Conservation (phyloP, 805 yeast species). For the Metschnikowia colocasiae region DNA sequence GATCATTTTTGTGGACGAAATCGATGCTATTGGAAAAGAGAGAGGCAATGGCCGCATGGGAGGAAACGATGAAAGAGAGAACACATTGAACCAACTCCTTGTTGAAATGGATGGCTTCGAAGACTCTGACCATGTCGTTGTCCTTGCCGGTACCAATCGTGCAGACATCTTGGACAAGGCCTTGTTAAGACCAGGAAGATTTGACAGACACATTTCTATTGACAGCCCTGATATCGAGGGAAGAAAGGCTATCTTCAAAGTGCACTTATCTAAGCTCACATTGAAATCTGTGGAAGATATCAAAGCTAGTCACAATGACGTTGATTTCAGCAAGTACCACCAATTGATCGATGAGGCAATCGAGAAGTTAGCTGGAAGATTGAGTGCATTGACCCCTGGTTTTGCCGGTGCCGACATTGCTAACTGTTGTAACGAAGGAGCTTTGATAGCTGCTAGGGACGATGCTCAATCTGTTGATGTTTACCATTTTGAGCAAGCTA, state of each 20-base stretch:
- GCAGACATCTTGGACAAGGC: conserved; percentile 93
- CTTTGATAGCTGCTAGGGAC: conserved; percentile 89
- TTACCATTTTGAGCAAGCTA: conserved; percentile 89
- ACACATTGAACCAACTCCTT: conserved; percentile 88
- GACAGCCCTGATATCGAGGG: conserved; percentile 96
- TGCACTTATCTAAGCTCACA: conserved; percentile 73
- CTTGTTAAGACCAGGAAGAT: conserved; percentile 93
- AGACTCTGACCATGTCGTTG: conserved; percentile 88
- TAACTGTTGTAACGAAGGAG: conserved; percentile 95
- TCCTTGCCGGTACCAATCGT: conserved; percentile 95
- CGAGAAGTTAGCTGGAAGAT: conserved; percentile 66
- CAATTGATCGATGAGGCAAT: conserved; percentile 28
- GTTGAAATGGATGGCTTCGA: conserved; percentile 99
- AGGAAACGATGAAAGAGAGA: conserved; percentile 94
- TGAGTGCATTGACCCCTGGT: conserved; percentile 96
- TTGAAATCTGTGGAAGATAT: conserved; percentile 41
- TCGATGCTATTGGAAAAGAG: conserved; percentile 98
- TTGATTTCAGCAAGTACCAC: conserved; percentile 39
- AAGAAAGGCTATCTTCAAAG: conserved; percentile 85
- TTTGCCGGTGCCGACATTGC: conserved; percentile 99
- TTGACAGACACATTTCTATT: conserved; percentile 86
- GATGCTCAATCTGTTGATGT: conserved; percentile 67
- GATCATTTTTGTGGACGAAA: conserved; percentile 95
- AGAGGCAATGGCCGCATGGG: conserved; percentile 75
- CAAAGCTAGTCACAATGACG: conserved; percentile 32